A percentile compares a stretch with the other conserved stretches of the same genome.
Conservation (phyloP, 2,329 filamentous ascomycete species). For the Microcyclosporella mali region DNA sequence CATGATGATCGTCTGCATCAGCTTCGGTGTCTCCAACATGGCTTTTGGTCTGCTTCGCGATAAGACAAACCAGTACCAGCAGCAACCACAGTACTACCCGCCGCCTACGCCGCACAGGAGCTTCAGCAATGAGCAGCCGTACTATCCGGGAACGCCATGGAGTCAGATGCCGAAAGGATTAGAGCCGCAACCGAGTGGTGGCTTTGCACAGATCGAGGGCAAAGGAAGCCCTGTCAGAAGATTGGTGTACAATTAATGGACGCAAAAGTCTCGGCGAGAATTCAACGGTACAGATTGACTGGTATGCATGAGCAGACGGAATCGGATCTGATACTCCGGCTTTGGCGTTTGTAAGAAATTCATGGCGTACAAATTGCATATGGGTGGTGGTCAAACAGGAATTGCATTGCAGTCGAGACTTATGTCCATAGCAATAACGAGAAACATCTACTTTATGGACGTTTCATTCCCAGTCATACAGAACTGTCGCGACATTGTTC, state of each 20-base stretch:
- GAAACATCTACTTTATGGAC: too few relatives aligned
- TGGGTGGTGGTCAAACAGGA: too few relatives aligned
- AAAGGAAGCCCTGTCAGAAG: conserved; percentile 30
- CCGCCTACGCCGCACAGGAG: conserved; percentile 31
- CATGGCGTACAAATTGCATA: too few relatives aligned
- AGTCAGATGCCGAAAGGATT: conserved; percentile 18
- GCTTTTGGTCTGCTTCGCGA: conserved; percentile 52
- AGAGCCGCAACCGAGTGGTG: conserved; percentile 30
- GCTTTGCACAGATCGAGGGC: conserved; percentile 28
- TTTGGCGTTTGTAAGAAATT: too few relatives aligned
- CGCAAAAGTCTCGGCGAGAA: neutral
- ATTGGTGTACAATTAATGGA: conserved; percentile 27
- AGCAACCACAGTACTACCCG: conserved; percentile 20
- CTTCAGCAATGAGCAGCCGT: conserved; percentile 26
- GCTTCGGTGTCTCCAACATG: conserved; percentile 54
- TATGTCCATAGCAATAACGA: too few relatives aligned
- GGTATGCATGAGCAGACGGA: too few relatives aligned
- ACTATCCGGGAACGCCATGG: conserved; percentile 28
- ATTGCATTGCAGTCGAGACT: too few relatives aligned
- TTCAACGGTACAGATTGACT: neutral
- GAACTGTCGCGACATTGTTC: too few relatives aligned
- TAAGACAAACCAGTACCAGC: conserved; percentile 29
- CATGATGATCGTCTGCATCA: conserved; percentile 43
- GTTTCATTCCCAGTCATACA: too few relatives aligned
- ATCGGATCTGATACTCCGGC: too few relatives aligned